Base-by-base conservation (phyloP, 2,329 filamentous ascomycete genomes). In the Hymenoscyphus albidus region DNA sequence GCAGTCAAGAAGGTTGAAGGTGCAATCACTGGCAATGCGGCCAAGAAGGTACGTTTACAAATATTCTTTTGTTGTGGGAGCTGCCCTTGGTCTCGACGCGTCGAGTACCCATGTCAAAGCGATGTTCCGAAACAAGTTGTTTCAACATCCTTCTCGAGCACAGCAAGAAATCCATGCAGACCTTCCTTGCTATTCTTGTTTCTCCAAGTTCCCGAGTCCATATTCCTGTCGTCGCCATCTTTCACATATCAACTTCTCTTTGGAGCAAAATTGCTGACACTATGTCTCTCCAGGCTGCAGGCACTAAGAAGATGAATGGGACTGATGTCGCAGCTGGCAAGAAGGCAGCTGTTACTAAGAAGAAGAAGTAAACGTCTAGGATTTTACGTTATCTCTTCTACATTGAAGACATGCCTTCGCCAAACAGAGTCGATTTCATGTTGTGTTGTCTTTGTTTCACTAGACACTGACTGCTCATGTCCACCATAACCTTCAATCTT, bases 231-330 rank as follows among this genome's bases (percentile, higher is more conserved):
- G 16, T 16, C 54, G 16, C 16, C 54, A 35, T 3, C 35, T 51
- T 51, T 51, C 5, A n/a, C 44, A 51, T 27, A n/a, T 51, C 44
- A n/a, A 44, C 42, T 9, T 7, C 18, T 51, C 22, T 22, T 22
- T 12, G 22, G 44, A 10, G 18, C 44, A 27, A n/a, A 32, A 35
- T 32, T 55, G 39, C 40, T 62, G 35, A 44, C 40, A 40, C 3
- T 13, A n/a, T 22, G 10, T 39, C 40, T 38, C 44, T 48, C 39
- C 48, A 76, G 74, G 72, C 75, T 54, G 74, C 76, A 16, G 75
- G 72, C 27, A 73, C 76, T 61, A 78, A 78, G 74, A 77, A 78
- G 72, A 73, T 73, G 59, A 74, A 71, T 48, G 75, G 71, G 40
- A 74, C 75, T 7, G 74, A 76, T 67, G 70, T 69, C 44, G 74